Base-by-base conservation (phyloP, 176 grass and related monocot genomes). In the Aegilops umbellulata region DNA sequence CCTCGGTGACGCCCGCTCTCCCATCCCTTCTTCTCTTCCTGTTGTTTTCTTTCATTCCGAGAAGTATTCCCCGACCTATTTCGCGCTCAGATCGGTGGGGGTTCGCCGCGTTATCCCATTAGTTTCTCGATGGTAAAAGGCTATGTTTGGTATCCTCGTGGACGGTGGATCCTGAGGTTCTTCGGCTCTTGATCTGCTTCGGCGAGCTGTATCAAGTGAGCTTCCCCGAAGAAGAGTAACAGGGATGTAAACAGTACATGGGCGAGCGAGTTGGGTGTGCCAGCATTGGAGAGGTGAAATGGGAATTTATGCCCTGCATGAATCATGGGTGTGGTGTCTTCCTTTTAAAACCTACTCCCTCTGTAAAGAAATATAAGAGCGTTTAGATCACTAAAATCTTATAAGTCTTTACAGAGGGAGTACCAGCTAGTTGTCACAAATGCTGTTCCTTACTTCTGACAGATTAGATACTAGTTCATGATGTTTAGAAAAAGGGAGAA, bases 1-100 rank as follows among this genome's bases (percentile, higher is more conserved):
- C 81, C 81, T 83, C 31, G 81, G 81, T 83, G 69, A 83, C 9
- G 11, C 57, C 25, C 25, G 2, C 26, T 72, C 12, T 65, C 55
- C 15, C 36, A 31, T 41, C 31, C 16, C 67, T 1, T 38, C 22
- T 25, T 60, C 15, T 60, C 23, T 68, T 14, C 0, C 15, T 16
- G 4, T 10, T 67, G 4, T 41, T 24, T 12, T 23, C 16, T 17
- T 3, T 35, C 67, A n/a, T 38, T n/a, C 67, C 8, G 1, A 73
- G 38, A 7, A 30, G 61, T 20, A 2, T 46, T 61, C 62, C 5
- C 23, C 55, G 6, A 4, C 31, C 31, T 61, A 7, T 38, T 82
- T 39, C 23, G 22, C 32, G 15, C 7, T 38, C 67, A 41, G 51
- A 60, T 83, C 66, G 6, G 67, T 27, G 80, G 32, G 34, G 53